Evolutionary conservation across 176 grass and related monocot species (phyloP), one percentile per base, ranked within the genome.

Genomic region (Rhynchospora tenuis): DNA sequence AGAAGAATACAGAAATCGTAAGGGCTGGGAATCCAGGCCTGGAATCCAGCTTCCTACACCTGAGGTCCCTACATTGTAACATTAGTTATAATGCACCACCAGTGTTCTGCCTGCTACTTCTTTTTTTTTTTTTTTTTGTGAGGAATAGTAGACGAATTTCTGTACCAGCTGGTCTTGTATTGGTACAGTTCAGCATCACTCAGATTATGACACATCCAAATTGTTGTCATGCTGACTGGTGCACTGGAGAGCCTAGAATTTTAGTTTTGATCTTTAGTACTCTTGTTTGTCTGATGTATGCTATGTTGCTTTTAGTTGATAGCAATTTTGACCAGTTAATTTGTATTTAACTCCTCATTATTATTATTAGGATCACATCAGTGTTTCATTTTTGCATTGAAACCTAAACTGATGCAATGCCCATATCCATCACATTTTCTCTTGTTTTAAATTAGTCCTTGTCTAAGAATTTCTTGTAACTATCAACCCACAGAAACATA

Each of bases 1-100:
- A 66, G 93, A 95, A 77, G 87, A 88, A 77, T 99, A 95, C 85
- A 91, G 93, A 86, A 95, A 90, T 80, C 92, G 87, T 27, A 93
- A 85, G 84, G 89, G 91, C 58, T 99, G 96, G 96, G 65, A 56
- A 65, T 92, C 89, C 16, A 99, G 96, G 58, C 96, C 91, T 83
- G 96, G 96, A 46, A 86, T 93, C 50, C 84, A 95, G 19, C 84
- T 99, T 86, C 91, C 88, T 6, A 66, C 79, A 62, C 80, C 80
- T 59, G 88, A 95, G 75, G 84, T 80, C n/a, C 79, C 83, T 67
- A 59, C 71, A 0, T 24, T 84, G 47, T 89, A 80, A 85, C 62
- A 65, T 4, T 38, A 38, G 33, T 38, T 38, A 38, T 0, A 38
- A 38, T 38, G 5, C 2, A 3, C 33, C 33, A 1, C 33, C 5